phyloP scores from a whole-genome alignment of 2,329 filamentous ascomycete genomes.

The Bipolaris gigantea region DNA sequence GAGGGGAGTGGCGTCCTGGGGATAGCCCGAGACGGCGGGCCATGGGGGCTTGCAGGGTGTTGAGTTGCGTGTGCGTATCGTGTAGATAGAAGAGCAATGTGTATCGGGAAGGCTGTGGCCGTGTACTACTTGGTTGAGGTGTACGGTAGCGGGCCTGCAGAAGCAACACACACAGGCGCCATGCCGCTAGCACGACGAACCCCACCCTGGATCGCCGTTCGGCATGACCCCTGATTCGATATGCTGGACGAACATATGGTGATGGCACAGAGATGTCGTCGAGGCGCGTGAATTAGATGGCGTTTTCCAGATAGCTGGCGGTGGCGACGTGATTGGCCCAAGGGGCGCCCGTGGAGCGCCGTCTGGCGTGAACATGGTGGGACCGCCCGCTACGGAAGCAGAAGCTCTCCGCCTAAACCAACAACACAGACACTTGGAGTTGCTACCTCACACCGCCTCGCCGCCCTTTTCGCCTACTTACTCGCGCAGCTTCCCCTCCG shows the following conservation, averaged over 20 bases:
- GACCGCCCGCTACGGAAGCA: constrained; percentile 10
- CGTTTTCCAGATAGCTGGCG: constrained; percentile 1
- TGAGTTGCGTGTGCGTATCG: background rate
- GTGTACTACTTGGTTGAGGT: no score
- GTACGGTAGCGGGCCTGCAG: background rate
- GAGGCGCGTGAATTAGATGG: background rate
- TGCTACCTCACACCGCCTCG: constrained; percentile 18
- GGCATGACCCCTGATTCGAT: constrained; percentile 12
- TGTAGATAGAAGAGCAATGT: no score
- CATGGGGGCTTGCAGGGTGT: no score
- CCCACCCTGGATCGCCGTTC: constrained; percentile 14
- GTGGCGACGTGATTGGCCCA: constrained; percentile 15
- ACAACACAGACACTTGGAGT: constrained; percentile 16
- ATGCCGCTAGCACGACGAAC: constrained; percentile 10
- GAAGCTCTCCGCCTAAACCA: constrained; percentile 19
- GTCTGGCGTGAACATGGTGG: constrained; percentile 2
- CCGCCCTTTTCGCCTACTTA: constrained; percentile 14
- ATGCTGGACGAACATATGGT: background rate
- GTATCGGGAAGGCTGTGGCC: background rate
- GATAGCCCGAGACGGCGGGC: constrained; percentile 7
- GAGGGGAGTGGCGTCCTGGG: background rate
- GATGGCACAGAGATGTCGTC: background rate
- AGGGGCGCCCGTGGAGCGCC: constrained; percentile 5
- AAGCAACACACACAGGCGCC: background rate
- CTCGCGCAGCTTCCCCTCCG: constrained; percentile 14